phyloP scores from a whole-genome alignment of 129 eudicot species.

The Erigeron canadensis region DNA sequence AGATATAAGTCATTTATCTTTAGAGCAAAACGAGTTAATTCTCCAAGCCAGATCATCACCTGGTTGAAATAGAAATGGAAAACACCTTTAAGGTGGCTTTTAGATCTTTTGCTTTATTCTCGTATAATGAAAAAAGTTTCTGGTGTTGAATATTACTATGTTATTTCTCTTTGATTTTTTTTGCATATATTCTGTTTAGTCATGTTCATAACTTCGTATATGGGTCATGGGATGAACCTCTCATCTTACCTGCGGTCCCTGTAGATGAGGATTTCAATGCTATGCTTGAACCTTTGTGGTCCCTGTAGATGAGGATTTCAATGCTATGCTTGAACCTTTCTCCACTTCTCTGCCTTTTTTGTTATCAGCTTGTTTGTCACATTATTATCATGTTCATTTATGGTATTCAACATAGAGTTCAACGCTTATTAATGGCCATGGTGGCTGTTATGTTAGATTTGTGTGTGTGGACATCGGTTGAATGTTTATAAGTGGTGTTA shows the following conservation, averaged over 20 bases:
- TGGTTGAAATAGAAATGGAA: slow-evolving; percentile 25
- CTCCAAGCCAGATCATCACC: slow-evolving; percentile 6
- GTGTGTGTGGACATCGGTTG: background rate
- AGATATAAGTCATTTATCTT: slow-evolving; percentile 22
- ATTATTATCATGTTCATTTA: background rate
- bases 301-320: too few species aligned
- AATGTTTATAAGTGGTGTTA: background rate
- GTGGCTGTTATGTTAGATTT: background rate
- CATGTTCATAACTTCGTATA: too few species aligned
- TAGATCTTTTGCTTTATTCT: slow-evolving; percentile 7
- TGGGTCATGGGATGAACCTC: background rate
- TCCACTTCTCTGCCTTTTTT: too few species aligned
- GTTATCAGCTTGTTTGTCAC: too few species aligned
- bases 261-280: too few species aligned
- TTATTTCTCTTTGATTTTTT: background rate
- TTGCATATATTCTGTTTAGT: background rate
- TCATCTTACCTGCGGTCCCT: too few species aligned
- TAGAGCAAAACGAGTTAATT: slow-evolving; percentile 21
- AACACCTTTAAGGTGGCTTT: slow-evolving; percentile 29
- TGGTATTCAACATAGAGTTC: background rate
- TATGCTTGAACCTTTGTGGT: too few species aligned
- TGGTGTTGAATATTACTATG: background rate
- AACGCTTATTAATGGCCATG: background rate
- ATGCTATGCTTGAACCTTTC: too few species aligned
- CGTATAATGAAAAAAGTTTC: background rate